Evolutionary conservation across 176 grass and related monocot genomes (phyloP).

Genomic region (Thinopyrum elongatum): DNA sequence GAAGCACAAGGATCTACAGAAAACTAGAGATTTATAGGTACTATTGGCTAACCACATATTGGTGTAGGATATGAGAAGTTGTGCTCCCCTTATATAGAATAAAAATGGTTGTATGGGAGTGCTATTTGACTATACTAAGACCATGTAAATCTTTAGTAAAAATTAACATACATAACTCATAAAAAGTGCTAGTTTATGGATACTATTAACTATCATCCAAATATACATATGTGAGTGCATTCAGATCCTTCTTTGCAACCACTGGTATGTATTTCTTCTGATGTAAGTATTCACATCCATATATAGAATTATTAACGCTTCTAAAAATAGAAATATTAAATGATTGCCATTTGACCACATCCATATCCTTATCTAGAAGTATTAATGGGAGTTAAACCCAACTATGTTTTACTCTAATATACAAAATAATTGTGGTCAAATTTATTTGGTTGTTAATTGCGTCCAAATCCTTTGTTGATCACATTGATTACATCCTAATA

Average conservation of each 20-base stretch:
- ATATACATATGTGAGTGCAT: not conserved
- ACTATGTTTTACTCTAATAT: not conserved
- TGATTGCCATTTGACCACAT: not conserved
- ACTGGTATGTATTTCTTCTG: not conserved
- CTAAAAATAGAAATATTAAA: not conserved
- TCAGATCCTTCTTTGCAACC: not conserved
- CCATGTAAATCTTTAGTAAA: not conserved
- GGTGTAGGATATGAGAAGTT: not conserved
- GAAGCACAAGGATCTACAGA: not conserved
- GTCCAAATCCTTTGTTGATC: not conserved
- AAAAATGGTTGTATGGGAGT: not conserved
- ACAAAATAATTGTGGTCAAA: not conserved
- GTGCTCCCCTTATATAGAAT: not conserved
- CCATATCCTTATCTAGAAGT: not conserved
- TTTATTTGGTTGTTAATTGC: not conserved
- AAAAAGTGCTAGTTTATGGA: not conserved
- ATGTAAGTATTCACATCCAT: not conserved
- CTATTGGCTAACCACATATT: not conserved
- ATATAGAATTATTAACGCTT: not conserved
- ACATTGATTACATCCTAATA: not conserved
- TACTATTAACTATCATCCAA: not conserved
- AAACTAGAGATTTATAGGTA: not conserved
- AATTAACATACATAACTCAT: not conserved
- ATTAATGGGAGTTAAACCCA: not conserved
- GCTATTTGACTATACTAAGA: not conserved